Base-by-base conservation (phyloP, 306 rosid species). In the Inga oerstediana region DNA sequence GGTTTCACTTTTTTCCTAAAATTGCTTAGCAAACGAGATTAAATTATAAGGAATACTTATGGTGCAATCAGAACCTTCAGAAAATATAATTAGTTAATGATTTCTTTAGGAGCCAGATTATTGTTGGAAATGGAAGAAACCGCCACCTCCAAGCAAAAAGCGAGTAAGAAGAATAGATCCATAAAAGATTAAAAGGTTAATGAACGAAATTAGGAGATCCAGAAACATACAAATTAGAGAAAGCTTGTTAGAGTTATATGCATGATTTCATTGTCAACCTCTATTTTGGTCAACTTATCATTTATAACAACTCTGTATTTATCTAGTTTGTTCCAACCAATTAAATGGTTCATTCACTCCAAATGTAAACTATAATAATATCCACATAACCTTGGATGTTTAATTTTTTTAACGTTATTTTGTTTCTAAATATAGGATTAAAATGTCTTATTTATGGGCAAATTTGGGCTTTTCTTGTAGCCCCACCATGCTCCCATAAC, bases 401-500 rank as follows among this genome's bases (percentile, higher is more conserved):
- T 19, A 35, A 35, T 35, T 54, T 17, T 54, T 17, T 16, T 4
- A 51, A 54, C 19, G 10, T 6, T 54, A 7, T 6, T 54, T 34
- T 67, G 45, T 67, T 35, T 67, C 4, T 10, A 34, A 8, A 19
- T 16, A 11, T 16, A 66, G 44, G 79, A 72, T 89, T 91, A 71
- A 84, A 87, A 68, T 91, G 93, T 86, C 79, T 81, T 58, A 68
- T 85, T 64, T 90, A 92, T 77, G 73, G 39, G 75, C 64, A 88
- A 84, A 87, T 88, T 46, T 86, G 84, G 39, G 41, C 13, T 64
- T 27, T 11, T 66, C 71, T 12, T 14, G 71, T 66, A 0, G 34
- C 71, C 16, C 88, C 93, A 46, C 93, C 91, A 1, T 88, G 93
- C 86, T 92, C 85, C 19, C 93, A 89, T 80, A 86, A 84, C 70